Base-by-base conservation (phyloP, 805 yeast species). In the Ogataea henricii region DNA sequence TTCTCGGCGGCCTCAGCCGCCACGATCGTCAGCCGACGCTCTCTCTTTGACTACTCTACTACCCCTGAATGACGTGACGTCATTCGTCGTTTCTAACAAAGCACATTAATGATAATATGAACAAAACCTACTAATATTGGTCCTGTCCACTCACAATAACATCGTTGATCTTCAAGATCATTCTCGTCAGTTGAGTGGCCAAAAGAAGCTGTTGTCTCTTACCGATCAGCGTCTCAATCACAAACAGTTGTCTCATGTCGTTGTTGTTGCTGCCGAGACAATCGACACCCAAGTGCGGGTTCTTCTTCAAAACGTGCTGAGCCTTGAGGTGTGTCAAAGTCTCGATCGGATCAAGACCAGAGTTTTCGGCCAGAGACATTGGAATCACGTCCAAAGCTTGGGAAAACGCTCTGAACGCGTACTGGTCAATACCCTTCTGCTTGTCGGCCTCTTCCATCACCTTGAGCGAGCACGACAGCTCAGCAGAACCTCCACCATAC, bases 401-500 rank as follows among this genome's bases (percentile, higher is more conserved):
- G 6, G 97, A 79, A 69, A 94, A 94, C 1, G 96, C 96, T 64
- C 97, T 83, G 82, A 94, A 89, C 0, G 98, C 98, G 66, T 94
- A 94, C 74, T 95, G 99, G 62, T 92, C 97, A 54, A 92, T 92
- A 48, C 98, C 98, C 59, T 84, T 84, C 69, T 88, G 96, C 63
- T 81, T 83, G 67, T 92, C 97, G 42, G 98, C 97, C 55, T 87
- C 96, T 42, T 85, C 88, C 48, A 89, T 76, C 13, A 94, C 96
- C 14, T 94, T 95, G 58, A 94, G 72, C 12, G 98, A 90, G 74
- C 96, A 87, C 2, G 96, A 79, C 45, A 94, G 83, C 72, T 94
- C 99, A 30, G 98, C 95, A 18, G 99, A 96, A 57, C 99, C 99
- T 59, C 99, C 99, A 54, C 99, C 99, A 64, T 94, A 94, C n/a